Evolutionary conservation across 129 eudicot species (phyloP).

Genomic region (Silybum marianum): DNA sequence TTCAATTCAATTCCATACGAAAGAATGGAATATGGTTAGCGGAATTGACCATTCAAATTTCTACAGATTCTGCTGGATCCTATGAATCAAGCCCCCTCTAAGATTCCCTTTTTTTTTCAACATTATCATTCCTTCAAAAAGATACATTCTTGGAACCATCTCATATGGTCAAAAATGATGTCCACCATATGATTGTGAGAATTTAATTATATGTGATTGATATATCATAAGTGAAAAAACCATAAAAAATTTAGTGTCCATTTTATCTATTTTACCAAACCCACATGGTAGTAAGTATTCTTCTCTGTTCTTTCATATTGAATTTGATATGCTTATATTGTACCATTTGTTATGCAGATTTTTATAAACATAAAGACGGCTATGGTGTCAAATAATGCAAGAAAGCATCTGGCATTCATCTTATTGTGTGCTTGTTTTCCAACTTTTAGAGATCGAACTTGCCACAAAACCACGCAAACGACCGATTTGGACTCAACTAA

Average conservation of each 20-base stretch:
- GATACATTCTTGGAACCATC: background rate
- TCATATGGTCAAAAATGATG: background rate
- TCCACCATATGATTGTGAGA: background rate
- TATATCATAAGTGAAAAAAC: background rate
- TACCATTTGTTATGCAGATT: constrained; percentile 24
- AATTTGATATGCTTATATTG: background rate
- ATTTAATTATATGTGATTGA: background rate
- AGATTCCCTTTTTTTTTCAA: too few species aligned
- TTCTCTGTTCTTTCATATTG: background rate
- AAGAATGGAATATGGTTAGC: too few species aligned
- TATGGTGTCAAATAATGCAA: constrained; percentile 25
- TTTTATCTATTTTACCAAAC: background rate
- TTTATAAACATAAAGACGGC: constrained; percentile 20
- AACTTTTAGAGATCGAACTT: constrained; percentile 21
- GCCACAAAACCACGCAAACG: constrained; percentile 13
- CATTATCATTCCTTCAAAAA: too few species aligned
- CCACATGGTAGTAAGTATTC: background rate
- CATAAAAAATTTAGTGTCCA: background rate
- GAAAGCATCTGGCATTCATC: constrained; percentile 3
- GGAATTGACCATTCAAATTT: too few species aligned
- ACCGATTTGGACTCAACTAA: constrained; percentile 1
- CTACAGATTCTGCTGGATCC: too few species aligned
- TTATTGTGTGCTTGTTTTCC: constrained; percentile 10
- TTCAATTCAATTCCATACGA: too few species aligned
- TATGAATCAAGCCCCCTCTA: background rate